Evolutionary conservation across 768 basidiomycete species (phyloP), one percentile per base, ranked within the genome.

Genomic region (Rhizopogon salebrosus): DNA sequence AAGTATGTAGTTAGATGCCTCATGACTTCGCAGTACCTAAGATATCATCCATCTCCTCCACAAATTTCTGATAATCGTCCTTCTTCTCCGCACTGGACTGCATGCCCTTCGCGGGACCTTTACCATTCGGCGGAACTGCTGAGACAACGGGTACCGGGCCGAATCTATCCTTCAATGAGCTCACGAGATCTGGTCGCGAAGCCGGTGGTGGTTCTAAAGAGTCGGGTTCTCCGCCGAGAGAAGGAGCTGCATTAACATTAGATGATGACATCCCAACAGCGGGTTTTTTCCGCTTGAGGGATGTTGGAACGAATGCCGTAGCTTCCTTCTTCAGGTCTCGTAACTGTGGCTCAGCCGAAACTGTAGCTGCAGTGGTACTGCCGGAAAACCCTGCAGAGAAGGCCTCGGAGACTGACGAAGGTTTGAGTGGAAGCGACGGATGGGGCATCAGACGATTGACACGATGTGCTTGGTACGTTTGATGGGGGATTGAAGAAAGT

Each of bases 261-360:
- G 75, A 57, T 2, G 72, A 65, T 20, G 71, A 54, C 5, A 73
- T 54, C 23, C 60, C 61, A 11, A 70, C 60, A 4, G 66, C 61
- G 18, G 65, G 66, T 54, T 79, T 86, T 69, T 88, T 93, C 42
- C 90, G 82, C 68, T 91, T 92, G 48, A 95, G 70, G 3, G 87
- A 76, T 2, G 85, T 66, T 3, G 97, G 97, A 4, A 98, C 82
- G 62, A 99, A 98, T 0, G 89, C 83, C 1, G 92, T 95, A 8
- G 89, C 88, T 67, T 99, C 97, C 69, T 92, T 94, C 73, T 94
- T 92, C 55, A 98, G 75, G 69, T 99, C 92, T 13, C 95, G 88
- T 48, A 99, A 70, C 64, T 92, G 79, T 4, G 97, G 92, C 41
- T 76, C 92, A 2, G 94, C 93, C 20, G 82, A 85, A 48, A 98